Conservation (phyloP, 2,329 filamentous ascomycete genomes). For the Stromatinia cepivora region DNA sequence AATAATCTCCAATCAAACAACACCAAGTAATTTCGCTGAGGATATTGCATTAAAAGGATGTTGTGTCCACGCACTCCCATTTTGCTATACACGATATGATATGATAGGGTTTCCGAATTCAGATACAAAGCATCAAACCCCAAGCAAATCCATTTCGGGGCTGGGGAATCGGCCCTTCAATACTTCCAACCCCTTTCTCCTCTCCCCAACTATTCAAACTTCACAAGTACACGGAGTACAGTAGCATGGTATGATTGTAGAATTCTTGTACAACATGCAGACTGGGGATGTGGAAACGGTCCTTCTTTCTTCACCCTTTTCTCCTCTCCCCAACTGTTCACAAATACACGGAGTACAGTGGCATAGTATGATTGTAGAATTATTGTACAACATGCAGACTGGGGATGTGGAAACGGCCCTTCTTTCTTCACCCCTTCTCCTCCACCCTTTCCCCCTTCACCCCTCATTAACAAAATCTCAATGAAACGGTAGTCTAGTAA, state of each 20-base stretch:
- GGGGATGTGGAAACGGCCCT: constrained; percentile 11
- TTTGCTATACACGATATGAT: no score
- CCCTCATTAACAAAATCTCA: background rate
- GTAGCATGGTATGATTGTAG: no score
- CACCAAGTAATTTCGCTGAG: no score
- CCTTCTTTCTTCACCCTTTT: background rate
- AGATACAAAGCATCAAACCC: no score
- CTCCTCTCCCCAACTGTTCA: background rate
- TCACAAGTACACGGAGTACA: no score
- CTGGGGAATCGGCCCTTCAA: background rate
- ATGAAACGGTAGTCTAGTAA: background rate
- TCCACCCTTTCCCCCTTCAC: background rate
- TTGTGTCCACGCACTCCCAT: no score
- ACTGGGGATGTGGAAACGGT: background rate
- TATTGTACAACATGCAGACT: constrained; percentile 6
- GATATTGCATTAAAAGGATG: no score
- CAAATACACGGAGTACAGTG: background rate
- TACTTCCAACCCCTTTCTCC: background rate
- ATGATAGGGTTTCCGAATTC: no score
- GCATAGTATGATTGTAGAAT: background rate
- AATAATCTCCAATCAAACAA: no score
- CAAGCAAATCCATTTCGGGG: no score
- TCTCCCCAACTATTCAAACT: constrained; percentile 7
- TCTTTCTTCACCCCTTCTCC: background rate
- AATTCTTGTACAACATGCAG: no score